Evolutionary conservation across 2,329 filamentous ascomycete species (phyloP).

Genomic region (Coniochaeta ligniaria): DNA sequence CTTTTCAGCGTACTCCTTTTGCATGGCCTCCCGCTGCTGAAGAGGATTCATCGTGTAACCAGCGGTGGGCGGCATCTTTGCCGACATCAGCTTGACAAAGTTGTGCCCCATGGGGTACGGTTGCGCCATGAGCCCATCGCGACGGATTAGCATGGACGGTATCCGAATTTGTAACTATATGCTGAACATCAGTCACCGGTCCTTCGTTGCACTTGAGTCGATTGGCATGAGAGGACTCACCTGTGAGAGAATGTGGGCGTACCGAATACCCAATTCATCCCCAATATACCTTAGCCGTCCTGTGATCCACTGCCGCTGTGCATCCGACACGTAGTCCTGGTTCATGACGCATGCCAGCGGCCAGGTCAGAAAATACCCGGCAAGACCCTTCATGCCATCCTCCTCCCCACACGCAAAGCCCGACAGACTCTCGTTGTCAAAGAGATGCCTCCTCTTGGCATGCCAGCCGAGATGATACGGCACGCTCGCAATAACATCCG

Average conservation of each 20-base stretch:
- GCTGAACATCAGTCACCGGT: conserved; percentile 5
- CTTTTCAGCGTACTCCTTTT: conserved; percentile 35
- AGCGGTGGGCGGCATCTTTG: conserved; percentile 21
- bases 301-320: conserved; percentile 47
- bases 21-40: conserved; percentile 39
- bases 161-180: conserved; percentile 48
- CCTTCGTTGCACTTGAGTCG: not conserved
- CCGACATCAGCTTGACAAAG: conserved; percentile 34
- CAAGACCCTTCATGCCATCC: conserved; percentile 42
- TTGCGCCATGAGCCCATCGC: conserved; percentile 40
- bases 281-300: conserved; percentile 49
- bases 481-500: conserved; percentile 53
- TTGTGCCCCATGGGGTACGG: conserved; percentile 33
- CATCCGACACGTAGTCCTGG: conserved; percentile 53
- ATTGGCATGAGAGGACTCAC: conserved; percentile 27
- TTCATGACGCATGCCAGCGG: conserved; percentile 45
- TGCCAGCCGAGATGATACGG: conserved; percentile 57
- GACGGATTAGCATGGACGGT: conserved; percentile 55
- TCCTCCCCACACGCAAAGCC: conserved; percentile 44
- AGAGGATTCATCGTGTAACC: conserved; percentile 34
- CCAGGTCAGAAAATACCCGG: conserved; percentile 54
- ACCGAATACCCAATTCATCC: conserved; percentile 48
- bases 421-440: conserved; percentile 30
- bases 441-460: conserved; percentile 32
- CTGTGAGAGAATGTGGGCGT: conserved; percentile 46